These are phyloP conservation scores for Aspergillus sp. DNA, from an alignment of 2,329 filamentous ascomycete species.

Conservation along the genomic window DNA sequence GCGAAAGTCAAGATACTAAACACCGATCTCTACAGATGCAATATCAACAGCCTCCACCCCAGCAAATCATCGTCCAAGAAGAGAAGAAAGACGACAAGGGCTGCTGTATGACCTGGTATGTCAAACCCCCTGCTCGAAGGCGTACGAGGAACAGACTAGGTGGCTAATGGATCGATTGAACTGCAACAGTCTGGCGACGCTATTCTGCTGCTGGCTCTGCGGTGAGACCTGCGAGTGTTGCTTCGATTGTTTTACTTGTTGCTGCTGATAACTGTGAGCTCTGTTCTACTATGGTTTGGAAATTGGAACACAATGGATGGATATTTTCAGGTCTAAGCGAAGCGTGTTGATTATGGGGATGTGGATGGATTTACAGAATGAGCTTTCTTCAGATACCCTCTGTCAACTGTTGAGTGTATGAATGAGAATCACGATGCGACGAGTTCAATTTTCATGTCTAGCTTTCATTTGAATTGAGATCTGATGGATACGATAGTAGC, in stretches of 20 bases:
- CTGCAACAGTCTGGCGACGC: slow-evolving; percentile 2
- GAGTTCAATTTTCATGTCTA: no score
- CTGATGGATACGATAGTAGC: no score
- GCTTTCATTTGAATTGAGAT: no score
- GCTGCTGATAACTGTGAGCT: not conserved
- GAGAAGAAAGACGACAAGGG: slow-evolving; percentile 8
- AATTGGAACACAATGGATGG: not conserved
- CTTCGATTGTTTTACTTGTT: not conserved
- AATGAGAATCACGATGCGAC: no score
- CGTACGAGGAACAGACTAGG: not conserved
- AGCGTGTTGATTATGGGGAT: not conserved
- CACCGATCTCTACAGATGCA: not conserved
- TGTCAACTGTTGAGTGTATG: no score
- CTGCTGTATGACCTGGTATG: slow-evolving; percentile 1
- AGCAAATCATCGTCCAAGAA: not conserved
- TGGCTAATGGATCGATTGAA: not conserved
- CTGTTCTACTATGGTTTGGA: not conserved
- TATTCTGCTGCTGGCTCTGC: slow-evolving; percentile 9
- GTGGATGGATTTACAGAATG: not conserved
- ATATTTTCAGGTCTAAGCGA: not conserved
- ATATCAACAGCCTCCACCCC: slow-evolving; percentile 3
- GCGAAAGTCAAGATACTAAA: no score
- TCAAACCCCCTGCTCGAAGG: not conserved
- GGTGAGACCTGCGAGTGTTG: slow-evolving; percentile 7
- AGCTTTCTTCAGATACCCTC: no score